Conservation (phyloP, 2,329 filamentous ascomycete genomes). For the Hypoxylon sp. region DNA sequence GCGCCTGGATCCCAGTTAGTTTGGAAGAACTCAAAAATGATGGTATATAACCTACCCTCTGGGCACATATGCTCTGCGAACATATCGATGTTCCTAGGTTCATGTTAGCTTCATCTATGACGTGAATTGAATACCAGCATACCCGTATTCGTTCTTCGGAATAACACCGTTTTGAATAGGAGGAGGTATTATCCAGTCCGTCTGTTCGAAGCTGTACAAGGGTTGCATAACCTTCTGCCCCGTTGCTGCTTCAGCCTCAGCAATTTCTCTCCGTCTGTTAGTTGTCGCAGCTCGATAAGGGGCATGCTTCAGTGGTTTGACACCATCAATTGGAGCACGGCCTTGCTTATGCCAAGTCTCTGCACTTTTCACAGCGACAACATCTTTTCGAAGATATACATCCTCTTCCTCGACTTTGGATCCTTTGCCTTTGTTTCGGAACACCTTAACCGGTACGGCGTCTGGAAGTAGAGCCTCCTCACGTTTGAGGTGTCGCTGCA, state of each 20-base stretch:
- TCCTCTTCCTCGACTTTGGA: conserved; percentile 80
- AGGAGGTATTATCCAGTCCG: conserved; percentile 93
- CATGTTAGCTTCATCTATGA: conserved; percentile 3
- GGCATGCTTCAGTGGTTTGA: conserved; percentile 84
- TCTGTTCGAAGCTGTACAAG: conserved; percentile 85
- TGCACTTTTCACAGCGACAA: conserved; percentile 87
- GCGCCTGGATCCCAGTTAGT: conserved; percentile 66
- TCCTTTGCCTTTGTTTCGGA: conserved; percentile 80
- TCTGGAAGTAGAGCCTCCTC: conserved; percentile 86
- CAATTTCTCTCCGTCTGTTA: conserved; percentile 87
- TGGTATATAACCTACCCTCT: conserved; percentile 50
- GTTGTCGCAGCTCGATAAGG: conserved; percentile 92
- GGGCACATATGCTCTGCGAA: conserved; percentile 96
- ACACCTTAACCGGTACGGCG: conserved; percentile 78
- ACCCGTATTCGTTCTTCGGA: conserved; percentile 90
- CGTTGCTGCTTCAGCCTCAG: conserved; percentile 82
- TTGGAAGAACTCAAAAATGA: background rate
- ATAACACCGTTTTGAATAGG: conserved; percentile 88
- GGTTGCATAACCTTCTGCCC: conserved; percentile 90
- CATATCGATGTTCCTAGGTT: conserved; percentile 82
- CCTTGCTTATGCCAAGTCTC: conserved; percentile 99
- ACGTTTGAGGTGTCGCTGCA: conserved; percentile 87
- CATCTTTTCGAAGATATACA: conserved; percentile 82
- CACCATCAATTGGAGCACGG: conserved; percentile 76
- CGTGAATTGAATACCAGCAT: conserved; percentile 10